These are phyloP conservation scores for Podospora pseudocomata DNA, from an alignment of 495 filamentous ascomycete species.

Conservation along the genomic window DNA sequence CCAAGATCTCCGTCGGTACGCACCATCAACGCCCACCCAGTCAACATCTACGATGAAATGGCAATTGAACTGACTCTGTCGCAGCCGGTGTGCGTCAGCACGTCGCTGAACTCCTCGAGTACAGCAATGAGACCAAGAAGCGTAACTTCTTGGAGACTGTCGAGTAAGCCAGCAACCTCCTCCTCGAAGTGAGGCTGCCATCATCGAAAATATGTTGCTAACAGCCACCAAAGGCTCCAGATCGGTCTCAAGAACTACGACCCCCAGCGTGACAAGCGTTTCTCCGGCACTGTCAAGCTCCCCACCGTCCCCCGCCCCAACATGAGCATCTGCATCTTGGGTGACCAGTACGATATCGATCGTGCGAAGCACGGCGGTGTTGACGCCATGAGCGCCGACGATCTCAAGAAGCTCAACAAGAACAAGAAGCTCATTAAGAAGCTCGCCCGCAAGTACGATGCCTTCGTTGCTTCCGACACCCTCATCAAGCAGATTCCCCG, in stretches of 20 bases:
- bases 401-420: constrained; percentile 99
- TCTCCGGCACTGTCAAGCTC: constrained; percentile 83
- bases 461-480: constrained; percentile 91
- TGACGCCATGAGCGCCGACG: constrained; percentile 95
- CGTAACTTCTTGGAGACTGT: constrained; percentile 80
- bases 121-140: constrained; percentile 97
- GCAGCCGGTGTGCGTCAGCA: constrained; percentile 94
- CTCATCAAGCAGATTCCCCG: constrained; percentile 99
- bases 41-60: not conserved
- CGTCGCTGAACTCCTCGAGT: constrained; percentile 84
- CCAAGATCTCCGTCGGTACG: constrained; percentile 68
- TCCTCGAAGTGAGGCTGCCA: not conserved
- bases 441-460: constrained; percentile 99
- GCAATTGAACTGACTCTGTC: constrained; percentile 19
- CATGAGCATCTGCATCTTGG: constrained; percentile 94
- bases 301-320: constrained; percentile 83
- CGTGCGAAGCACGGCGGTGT: constrained; percentile 97
- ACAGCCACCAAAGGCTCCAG: constrained; percentile 56
- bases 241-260: constrained; percentile 99
- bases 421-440: constrained; percentile 99
- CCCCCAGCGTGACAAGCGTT: constrained; percentile 99
- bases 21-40: constrained; percentile 5
- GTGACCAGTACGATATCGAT: constrained; percentile 99
- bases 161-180: constrained; percentile 23
- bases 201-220: constrained; percentile 1